Percentiles rank a stretch among this genome's conserved stretches.
phyloP scores from a whole-genome alignment of 1,284 basidiomycete genomes.

The Cryptococcus depauperatus region DNA sequence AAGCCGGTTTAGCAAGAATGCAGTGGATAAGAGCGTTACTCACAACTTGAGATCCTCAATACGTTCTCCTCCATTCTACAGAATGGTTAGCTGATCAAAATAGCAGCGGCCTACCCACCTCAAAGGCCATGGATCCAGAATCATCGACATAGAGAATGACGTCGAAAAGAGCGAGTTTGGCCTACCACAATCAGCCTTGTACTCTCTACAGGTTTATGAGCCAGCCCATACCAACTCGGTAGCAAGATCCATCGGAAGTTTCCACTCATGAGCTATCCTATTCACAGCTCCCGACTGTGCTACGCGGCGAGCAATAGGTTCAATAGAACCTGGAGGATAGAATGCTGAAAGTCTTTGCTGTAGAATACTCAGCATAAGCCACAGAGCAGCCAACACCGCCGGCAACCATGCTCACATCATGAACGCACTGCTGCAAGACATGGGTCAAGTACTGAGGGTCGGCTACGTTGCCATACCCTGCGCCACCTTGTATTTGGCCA shows the following conservation, averaged over 20 bases:
- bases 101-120: constrained; percentile 13
- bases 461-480: constrained; percentile 19
- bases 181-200: not conserved
- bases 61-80: constrained; percentile 20
- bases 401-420: constrained; percentile 33
- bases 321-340: constrained; percentile 44
- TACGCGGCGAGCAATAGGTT: constrained; percentile 44
- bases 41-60: constrained; percentile 33
- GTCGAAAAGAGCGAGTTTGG: constrained; percentile 46
- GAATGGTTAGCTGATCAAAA: constrained; percentile 1
- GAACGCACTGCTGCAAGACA: constrained; percentile 38
- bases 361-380: not conserved
- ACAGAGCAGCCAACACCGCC: not conserved
- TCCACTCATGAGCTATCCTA: constrained; percentile 43
- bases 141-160: constrained; percentile 45
- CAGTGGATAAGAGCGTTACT: no score
- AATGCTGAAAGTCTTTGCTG: constrained; percentile 46
- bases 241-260: constrained; percentile 46
- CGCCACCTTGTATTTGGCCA: no score
- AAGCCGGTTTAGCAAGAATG: no score
- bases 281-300: constrained; percentile 41
- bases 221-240: constrained; percentile 39
- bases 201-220: no score
- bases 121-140: constrained; percentile 45
- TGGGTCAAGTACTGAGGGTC: constrained; percentile 26